Evolutionary conservation across 345 rosid genomes (phyloP).

Genomic region (Salix udensis): DNA sequence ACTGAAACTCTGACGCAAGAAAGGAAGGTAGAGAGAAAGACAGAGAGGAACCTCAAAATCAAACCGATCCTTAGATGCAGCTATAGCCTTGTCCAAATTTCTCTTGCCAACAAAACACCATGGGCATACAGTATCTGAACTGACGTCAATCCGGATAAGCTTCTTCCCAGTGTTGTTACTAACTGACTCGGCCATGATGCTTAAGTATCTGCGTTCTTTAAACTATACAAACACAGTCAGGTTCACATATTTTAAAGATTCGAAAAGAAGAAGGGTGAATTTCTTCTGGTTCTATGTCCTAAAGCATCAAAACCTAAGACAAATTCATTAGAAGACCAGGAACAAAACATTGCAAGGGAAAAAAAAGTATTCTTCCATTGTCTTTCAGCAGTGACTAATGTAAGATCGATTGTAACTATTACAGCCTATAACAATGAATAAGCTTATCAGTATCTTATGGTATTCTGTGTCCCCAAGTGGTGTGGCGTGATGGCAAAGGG

Average conservation of each 20-base stretch:
- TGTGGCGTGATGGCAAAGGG: too few relatives aligned
- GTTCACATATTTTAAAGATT: neutral
- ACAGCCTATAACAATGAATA: too few relatives aligned
- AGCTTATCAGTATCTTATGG: too few relatives aligned
- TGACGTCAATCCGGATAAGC: slow-evolving; percentile 56
- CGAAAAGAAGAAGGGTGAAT: neutral
- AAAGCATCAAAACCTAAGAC: neutral
- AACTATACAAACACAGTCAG: slow-evolving; percentile 12
- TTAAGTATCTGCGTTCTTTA: slow-evolving; percentile 27
- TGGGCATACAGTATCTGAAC: slow-evolving; percentile 83
- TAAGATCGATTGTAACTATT: too few relatives aligned
- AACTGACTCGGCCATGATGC: slow-evolving; percentile 49
- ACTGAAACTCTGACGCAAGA: neutral
- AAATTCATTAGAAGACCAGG: too few relatives aligned
- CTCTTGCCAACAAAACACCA: slow-evolving; percentile 86
- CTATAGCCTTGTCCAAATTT: slow-evolving; percentile 75
- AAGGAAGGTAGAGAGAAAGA: slow-evolving; percentile 7
- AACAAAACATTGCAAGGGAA: too few relatives aligned
- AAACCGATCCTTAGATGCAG: slow-evolving; percentile 53
- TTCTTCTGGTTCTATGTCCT: too few relatives aligned
- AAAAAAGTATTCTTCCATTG: too few relatives aligned
- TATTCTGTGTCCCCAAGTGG: too few relatives aligned
- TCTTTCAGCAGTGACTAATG: too few relatives aligned
- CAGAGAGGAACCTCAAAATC: slow-evolving; percentile 54
- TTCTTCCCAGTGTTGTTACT: slow-evolving; percentile 45